These are phyloP conservation scores for Cylindrotheca fusiformis DNA, from an alignment of 108 stramenopile species.

Conservation along the genomic window DNA sequence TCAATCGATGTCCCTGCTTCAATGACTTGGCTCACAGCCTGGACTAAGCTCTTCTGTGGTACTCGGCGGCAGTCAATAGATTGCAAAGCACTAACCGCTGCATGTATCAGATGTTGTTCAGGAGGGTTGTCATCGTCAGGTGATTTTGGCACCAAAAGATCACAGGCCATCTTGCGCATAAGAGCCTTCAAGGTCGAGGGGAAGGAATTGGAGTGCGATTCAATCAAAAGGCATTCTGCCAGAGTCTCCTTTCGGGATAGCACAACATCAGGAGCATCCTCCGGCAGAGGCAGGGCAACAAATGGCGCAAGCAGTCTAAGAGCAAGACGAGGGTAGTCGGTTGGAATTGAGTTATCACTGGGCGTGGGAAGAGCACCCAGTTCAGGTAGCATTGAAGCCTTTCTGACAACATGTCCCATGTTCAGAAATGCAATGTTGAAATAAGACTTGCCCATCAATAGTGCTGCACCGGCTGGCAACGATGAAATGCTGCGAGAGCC, in stretches of 20 bases:
- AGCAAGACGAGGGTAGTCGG: slow-evolving; percentile 55
- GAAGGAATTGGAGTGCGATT: slow-evolving; percentile 31
- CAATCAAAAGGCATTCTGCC: slow-evolving; percentile 67
- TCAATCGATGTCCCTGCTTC: slow-evolving; percentile 17
- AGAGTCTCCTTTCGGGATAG: slow-evolving; percentile 36
- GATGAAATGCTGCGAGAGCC: slow-evolving; percentile 1
- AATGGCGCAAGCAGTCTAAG: slow-evolving; percentile 68
- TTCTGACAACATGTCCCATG: slow-evolving; percentile 1
- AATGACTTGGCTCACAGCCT: neutral
- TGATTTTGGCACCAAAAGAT: slow-evolving; percentile 24
- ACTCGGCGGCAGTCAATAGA: slow-evolving; percentile 1
- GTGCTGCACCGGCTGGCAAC: slow-evolving; percentile 9
- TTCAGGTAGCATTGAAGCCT: slow-evolving; percentile 21
- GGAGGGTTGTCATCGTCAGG: slow-evolving; percentile 12
- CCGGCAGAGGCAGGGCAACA: slow-evolving; percentile 39
- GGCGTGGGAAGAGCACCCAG: slow-evolving; percentile 32
- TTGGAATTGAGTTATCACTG: slow-evolving; percentile 16
- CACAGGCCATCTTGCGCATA: slow-evolving; percentile 32
- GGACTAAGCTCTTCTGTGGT: neutral
- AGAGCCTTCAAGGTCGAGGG: neutral
- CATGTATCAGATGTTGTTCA: slow-evolving; percentile 6
- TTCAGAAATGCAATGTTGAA: slow-evolving; percentile 16
- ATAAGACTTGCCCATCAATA: slow-evolving; percentile 13
- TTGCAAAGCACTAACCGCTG: slow-evolving; percentile 5
- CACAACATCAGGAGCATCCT: slow-evolving; percentile 21